A percentile compares a stretch with the other conserved stretches of the same genome.
These are phyloP conservation scores for Salix exigua DNA, from an alignment of 345 rosid genomes.

Conservation along the genomic window DNA sequence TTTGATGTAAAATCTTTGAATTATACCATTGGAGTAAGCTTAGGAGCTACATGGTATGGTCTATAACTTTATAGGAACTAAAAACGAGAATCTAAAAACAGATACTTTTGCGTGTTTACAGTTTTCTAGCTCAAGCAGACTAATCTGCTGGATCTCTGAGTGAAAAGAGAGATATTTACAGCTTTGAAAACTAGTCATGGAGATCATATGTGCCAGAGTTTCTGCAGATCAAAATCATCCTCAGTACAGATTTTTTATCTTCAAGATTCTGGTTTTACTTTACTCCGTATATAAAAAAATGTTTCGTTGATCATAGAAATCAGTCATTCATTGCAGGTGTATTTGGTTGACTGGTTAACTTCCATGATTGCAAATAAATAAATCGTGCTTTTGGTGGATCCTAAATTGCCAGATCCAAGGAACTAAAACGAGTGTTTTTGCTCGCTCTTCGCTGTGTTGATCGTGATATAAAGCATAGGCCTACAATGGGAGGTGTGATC, in stretches of 20 bases:
- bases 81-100: too few species aligned
- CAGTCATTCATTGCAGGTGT: slow-evolving; percentile 28
- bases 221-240: slow-evolving; percentile 50
- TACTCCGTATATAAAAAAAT: background rate
- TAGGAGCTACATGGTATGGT: background rate
- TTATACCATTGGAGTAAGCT: background rate
- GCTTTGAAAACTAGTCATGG: slow-evolving; percentile 71
- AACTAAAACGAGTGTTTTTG: slow-evolving; percentile 58
- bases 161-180: slow-evolving; percentile 49
- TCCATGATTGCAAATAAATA: slow-evolving; percentile 54
- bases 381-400: slow-evolving; percentile 50
- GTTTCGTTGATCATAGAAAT: background rate
- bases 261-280: background rate
- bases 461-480: slow-evolving; percentile 53
- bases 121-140: slow-evolving; percentile 31
- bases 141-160: slow-evolving; percentile 22
- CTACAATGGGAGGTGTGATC: slow-evolving; percentile 66
- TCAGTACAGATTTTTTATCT: slow-evolving; percentile 27
- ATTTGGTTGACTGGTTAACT: slow-evolving; percentile 65
- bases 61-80: background rate
- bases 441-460: slow-evolving; percentile 68
- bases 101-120: too few species aligned
- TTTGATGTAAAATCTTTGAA: background rate
- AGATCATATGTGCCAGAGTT: slow-evolving; percentile 56
- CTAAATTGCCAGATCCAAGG: slow-evolving; percentile 47